Conservation (phyloP, 305 asterid species). For the Fraxinus ornus region DNA sequence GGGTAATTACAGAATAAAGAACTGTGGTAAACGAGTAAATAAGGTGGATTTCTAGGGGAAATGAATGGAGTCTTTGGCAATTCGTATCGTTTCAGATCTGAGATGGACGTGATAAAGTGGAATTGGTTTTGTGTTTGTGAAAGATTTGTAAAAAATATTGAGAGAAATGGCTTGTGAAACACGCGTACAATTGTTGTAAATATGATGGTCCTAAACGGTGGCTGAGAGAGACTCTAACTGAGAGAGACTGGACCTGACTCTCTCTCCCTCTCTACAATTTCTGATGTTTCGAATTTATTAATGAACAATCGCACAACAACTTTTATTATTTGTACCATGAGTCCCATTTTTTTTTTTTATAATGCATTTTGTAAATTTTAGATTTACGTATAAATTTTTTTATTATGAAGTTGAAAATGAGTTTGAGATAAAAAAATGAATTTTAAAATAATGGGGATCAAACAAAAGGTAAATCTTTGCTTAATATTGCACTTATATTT, state of each 20-base stretch:
- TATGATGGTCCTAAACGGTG: background rate
- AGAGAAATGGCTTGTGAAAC: background rate
- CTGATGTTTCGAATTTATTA: background rate
- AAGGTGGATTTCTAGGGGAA: conserved; percentile 5
- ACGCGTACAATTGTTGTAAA: background rate
- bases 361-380: no score
- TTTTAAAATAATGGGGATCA: no score
- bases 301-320: no score
- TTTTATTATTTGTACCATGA: no score
- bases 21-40: conserved; percentile 27
- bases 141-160: background rate
- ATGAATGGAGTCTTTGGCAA: conserved; percentile 19
- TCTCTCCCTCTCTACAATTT: background rate
- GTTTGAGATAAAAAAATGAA: no score
- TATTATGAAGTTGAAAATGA: no score
- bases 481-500: no score
- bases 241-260: background rate
- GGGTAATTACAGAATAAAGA: background rate
- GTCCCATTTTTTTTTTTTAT: no score
- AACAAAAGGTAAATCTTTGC: no score
- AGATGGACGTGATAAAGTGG: conserved; percentile 31
- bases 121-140: conserved; percentile 8
- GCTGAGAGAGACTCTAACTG: background rate
- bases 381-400: no score
- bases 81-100: conserved; percentile 39